Percentiles rank a stretch among this genome's conserved stretches.
These are phyloP conservation scores for Saccharata proteae DNA, from an alignment of 2,329 filamentous ascomycete species.

Conservation along the genomic window DNA sequence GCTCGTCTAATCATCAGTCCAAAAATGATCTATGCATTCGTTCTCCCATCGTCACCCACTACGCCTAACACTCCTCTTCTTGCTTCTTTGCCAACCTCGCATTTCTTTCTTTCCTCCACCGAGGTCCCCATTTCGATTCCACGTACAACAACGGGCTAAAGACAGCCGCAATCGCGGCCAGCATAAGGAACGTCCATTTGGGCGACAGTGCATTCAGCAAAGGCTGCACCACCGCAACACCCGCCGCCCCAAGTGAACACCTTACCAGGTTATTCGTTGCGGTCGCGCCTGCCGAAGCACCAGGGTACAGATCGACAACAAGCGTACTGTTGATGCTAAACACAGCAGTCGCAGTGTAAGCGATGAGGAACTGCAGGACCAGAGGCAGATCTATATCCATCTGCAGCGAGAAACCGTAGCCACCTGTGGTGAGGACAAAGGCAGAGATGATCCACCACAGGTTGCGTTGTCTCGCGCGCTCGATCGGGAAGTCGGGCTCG, in stretches of 20 bases:
- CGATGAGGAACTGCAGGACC: conserved; percentile 19
- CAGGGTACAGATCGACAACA: conserved; percentile 51
- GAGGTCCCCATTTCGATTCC: neutral
- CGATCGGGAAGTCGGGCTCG: conserved; percentile 29
- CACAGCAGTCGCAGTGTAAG: conserved; percentile 22
- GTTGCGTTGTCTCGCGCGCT: conserved; percentile 26
- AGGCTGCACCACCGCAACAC: neutral
- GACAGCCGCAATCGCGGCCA: neutral
- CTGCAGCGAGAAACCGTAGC: conserved; percentile 27
- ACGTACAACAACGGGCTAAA: neutral
- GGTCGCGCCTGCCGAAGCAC: conserved; percentile 12
- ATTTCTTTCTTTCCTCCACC: conserved; percentile 1
- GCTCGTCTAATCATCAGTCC: too few species aligned
- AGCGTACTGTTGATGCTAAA: conserved; percentile 49
- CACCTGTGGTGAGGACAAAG: conserved; percentile 24
- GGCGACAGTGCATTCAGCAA: neutral
- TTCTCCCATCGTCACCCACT: too few species aligned
- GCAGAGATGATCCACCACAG: conserved; percentile 26
- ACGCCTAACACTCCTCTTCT: neutral
- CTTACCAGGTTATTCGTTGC: neutral
- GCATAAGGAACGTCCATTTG: neutral
- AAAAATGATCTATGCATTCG: too few species aligned
- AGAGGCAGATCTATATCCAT: conserved; percentile 13
- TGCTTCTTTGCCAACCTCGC: neutral
- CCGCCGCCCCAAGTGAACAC: neutral